Evolutionary conservation across 202 grass and related monocot genomes (phyloP).

Genomic region (Eragrostis tef): DNA sequence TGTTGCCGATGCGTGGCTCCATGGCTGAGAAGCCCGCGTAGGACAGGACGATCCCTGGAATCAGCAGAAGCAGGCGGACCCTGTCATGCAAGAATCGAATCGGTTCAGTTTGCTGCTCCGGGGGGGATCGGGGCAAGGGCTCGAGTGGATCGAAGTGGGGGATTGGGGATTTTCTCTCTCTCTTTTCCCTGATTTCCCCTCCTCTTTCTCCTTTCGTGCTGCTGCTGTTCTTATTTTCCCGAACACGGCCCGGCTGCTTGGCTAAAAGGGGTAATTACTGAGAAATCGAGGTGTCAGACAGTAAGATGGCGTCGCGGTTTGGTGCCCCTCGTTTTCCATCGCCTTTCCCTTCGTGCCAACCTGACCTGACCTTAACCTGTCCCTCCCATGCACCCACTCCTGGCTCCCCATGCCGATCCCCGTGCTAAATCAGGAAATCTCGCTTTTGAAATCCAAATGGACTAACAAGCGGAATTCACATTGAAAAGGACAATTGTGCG

Average conservation of each 20-base stretch:
- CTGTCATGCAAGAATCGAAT: slow-evolving; percentile 36
- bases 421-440: too few relatives aligned
- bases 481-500: too few relatives aligned
- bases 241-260: neutral
- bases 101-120: neutral
- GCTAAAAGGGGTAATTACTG: slow-evolving; percentile 36
- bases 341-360: neutral
- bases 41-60: neutral
- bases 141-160: slow-evolving; percentile 52
- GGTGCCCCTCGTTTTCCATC: neutral
- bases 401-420: too few relatives aligned
- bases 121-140: slow-evolving; percentile 35
- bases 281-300: slow-evolving; percentile 24
- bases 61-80: slow-evolving; percentile 1
- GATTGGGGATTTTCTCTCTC: slow-evolving; percentile 37
- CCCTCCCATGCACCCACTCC: too few relatives aligned
- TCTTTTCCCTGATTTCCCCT: too few relatives aligned
- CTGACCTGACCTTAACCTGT: neutral
- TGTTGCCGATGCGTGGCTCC: slow-evolving; percentile 95
- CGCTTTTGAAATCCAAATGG: too few relatives aligned
- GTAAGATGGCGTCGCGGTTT: slow-evolving; percentile 24
- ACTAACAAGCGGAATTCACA: too few relatives aligned
- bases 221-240: slow-evolving; percentile 22
- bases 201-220: neutral
- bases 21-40: slow-evolving; percentile 39